Conservation (phyloP, 176 grass and related monocot species). For the Musa acuminata region DNA sequence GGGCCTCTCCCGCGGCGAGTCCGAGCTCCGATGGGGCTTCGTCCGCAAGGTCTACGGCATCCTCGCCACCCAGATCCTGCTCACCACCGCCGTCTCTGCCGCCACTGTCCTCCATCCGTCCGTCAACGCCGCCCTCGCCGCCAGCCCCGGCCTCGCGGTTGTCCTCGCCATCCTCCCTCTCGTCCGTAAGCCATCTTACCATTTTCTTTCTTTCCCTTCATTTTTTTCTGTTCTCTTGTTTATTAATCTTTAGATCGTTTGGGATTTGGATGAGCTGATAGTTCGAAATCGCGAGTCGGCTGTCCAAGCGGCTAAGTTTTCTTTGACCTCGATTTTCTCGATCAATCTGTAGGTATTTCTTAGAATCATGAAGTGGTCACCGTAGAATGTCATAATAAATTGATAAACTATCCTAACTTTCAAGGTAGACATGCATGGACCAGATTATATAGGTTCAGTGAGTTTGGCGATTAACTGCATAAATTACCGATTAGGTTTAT, state of each 20-base stretch:
- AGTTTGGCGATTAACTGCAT: neutral
- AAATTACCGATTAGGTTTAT: too few species aligned
- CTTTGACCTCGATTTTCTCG: too few species aligned
- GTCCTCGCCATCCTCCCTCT: conserved; percentile 63
- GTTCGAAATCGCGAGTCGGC: too few species aligned
- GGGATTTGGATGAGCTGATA: too few species aligned
- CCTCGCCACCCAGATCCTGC: conserved; percentile 83
- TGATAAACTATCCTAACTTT: neutral
- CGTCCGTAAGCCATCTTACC: conserved; percentile 38
- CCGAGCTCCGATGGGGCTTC: conserved; percentile 93
- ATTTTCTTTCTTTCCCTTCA: neutral
- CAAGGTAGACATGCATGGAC: neutral
- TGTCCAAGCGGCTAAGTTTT: too few species aligned
- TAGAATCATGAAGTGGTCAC: too few species aligned
- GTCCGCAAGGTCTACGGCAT: conserved; percentile 99
- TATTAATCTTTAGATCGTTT: neutral
- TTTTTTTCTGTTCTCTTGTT: neutral
- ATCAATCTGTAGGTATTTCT: too few species aligned
- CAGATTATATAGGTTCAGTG: neutral
- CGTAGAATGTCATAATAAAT: neutral
- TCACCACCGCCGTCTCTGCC: conserved; percentile 78
- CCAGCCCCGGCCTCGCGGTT: conserved; percentile 46
- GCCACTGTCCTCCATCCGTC: conserved; percentile 64
- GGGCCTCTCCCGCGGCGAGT: conserved; percentile 76
- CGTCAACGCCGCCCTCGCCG: conserved; percentile 62